A percentile compares a stretch with the other conserved stretches of the same genome.
Evolutionary conservation across 2,329 filamentous ascomycete genomes (phyloP).

Genomic region (Epichloe elymi): DNA sequence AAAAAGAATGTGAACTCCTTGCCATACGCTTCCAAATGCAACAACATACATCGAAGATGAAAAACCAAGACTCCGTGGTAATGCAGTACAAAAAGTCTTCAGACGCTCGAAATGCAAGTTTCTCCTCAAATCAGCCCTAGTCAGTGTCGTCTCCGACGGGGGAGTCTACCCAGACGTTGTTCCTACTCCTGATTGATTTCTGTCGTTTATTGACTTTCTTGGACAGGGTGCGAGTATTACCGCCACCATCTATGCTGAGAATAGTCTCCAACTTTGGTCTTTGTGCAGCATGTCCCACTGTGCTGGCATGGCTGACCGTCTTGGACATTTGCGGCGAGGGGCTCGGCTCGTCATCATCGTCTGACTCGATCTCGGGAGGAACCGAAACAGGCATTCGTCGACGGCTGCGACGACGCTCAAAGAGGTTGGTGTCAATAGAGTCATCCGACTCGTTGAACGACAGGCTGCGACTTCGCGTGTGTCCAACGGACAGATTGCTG

Average conservation of each 20-base stretch:
- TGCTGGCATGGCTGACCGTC: slow-evolving; percentile 14
- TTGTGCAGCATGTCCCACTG: slow-evolving; percentile 22
- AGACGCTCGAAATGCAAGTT: neutral
- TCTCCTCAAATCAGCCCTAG: slow-evolving; percentile 7
- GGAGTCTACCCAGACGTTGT: slow-evolving; percentile 15
- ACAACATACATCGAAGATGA: slow-evolving; percentile 6
- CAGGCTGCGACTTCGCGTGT: slow-evolving; percentile 23
- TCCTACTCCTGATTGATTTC: slow-evolving; percentile 17
- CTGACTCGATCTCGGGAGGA: slow-evolving; percentile 19
- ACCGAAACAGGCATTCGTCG: slow-evolving; percentile 16
- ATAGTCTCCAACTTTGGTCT: slow-evolving; percentile 35
- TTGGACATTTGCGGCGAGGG: slow-evolving; percentile 12
- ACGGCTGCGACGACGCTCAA: slow-evolving; percentile 15
- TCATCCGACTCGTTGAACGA: slow-evolving; percentile 26
- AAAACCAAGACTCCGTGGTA: slow-evolving; percentile 1
- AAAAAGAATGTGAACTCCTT: slow-evolving; percentile 6
- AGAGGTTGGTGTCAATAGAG: slow-evolving; percentile 14
- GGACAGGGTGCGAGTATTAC: slow-evolving; percentile 16
- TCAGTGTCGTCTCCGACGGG: slow-evolving; percentile 26
- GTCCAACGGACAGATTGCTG: slow-evolving; percentile 19
- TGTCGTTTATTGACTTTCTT: slow-evolving; percentile 18
- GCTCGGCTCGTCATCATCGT: slow-evolving; percentile 21
- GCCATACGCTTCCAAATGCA: slow-evolving; percentile 6
- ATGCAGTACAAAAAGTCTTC: neutral
- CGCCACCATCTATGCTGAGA: slow-evolving; percentile 24